These are phyloP conservation scores for Coemansia sp. DNA, from an alignment of 371 early-diverging fungal species.

Conservation along the genomic window DNA sequence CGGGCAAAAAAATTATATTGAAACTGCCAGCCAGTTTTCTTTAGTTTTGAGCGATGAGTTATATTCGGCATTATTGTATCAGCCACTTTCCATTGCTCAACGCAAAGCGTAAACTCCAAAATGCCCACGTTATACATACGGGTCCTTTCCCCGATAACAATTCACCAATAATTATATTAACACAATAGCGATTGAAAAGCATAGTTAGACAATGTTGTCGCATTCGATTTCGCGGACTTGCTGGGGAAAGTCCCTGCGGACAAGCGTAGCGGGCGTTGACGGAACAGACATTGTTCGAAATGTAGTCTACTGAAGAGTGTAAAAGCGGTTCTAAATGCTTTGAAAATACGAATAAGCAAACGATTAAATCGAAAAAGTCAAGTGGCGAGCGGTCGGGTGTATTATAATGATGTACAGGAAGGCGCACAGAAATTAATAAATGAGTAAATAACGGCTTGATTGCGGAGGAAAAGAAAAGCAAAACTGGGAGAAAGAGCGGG, in stretches of 20 bases:
- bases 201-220: conserved; percentile 7
- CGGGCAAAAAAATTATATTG: too few relatives aligned
- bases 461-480: conserved; percentile 2
- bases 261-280: background rate
- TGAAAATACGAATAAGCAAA: too few relatives aligned
- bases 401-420: background rate
- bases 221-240: conserved; percentile 5
- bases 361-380: too few relatives aligned
- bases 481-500: background rate
- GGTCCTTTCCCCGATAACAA: background rate
- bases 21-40: too few relatives aligned
- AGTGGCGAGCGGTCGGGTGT: too few relatives aligned
- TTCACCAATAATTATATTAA: conserved; percentile 6
- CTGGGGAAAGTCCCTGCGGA: conserved; percentile 29
- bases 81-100: conserved; percentile 5
- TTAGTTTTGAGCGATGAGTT: too few relatives aligned
- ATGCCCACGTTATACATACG: too few relatives aligned
- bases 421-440: too few relatives aligned
- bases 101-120: background rate
- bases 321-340: too few relatives aligned
- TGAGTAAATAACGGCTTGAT: too few relatives aligned
- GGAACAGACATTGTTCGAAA: conserved; percentile 1
- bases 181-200: background rate
- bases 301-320: too few relatives aligned
- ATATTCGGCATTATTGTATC: background rate